These are phyloP conservation scores for Adansonia rubrostipa DNA, from an alignment of 441 rosid species.

Conservation along the genomic window DNA sequence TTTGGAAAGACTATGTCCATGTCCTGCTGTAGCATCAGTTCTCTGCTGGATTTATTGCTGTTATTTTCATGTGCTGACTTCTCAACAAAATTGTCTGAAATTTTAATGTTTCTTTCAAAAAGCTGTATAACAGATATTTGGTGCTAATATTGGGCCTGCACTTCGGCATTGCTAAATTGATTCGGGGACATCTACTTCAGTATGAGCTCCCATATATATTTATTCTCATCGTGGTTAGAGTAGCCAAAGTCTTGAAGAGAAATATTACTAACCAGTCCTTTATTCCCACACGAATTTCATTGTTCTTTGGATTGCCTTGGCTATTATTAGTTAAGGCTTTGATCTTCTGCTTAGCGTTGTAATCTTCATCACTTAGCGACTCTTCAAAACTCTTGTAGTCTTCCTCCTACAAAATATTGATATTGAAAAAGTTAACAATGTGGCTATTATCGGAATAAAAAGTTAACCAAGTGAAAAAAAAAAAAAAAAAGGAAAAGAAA, in stretches of 20 bases:
- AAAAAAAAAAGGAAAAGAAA: too few relatives aligned
- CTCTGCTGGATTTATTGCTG: constrained; percentile 9
- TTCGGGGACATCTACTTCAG: neutral
- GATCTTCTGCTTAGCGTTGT: constrained; percentile 13
- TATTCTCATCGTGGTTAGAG: neutral
- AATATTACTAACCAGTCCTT: constrained; percentile 72
- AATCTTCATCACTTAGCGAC: constrained; percentile 52
- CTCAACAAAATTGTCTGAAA: neutral
- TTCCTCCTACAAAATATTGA: constrained; percentile 49
- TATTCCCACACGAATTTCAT: constrained; percentile 65
- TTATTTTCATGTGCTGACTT: neutral
- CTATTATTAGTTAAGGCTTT: neutral
- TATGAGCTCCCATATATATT: neutral
- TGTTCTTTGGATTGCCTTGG: constrained; percentile 24
- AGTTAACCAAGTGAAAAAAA: too few relatives aligned
- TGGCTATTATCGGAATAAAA: too few relatives aligned
- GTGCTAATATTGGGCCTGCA: constrained; percentile 1
- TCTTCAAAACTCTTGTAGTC: constrained; percentile 62
- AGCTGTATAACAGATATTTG: constrained; percentile 1
- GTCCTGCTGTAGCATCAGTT: neutral
- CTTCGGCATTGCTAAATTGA: neutral
- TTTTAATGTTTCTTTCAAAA: neutral
- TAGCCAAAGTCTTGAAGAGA: neutral
- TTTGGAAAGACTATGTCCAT: neutral
- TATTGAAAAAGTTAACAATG: neutral